Base-by-base conservation (phyloP, 768 basidiomycete genomes). In the Termitomyces sp. region DNA sequence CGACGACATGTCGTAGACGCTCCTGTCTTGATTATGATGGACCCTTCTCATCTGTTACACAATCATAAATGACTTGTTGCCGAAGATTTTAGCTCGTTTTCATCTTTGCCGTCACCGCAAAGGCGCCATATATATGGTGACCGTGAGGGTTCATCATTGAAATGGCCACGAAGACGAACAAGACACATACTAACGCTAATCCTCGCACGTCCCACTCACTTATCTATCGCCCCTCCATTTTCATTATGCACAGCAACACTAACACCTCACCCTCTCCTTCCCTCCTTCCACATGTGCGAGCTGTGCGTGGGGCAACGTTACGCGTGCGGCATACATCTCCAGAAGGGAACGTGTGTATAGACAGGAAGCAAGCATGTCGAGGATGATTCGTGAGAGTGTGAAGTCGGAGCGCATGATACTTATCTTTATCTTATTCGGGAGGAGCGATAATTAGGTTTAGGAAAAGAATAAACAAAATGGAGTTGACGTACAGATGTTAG, bases 241-340 rank as follows among this genome's bases (percentile, higher is more conserved):
- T 20, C 77, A 0, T 89, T 72, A 52, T 76, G 71, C 5, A 83
- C 83, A 4, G 89, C 87, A 5, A 87, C 80, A 46, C 76, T 77
- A 70, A 59, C 86, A 88, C 42, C 79, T 66, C n/a, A 91, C 91
- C 2, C 83, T 79, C 11, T 77, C 75, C 0, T 74, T 69, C 7
- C 82, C 76, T 1, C 84, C 83, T 4, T 83, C 72, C 1, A 88
- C 83, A 69, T 93, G 91, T 5, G 88, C 86, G 34, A 92, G 81
- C 62, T 93, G 89, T 0, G 85, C 91, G 56, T 89, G 82, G 60
- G 87, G 81, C 7, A 92, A 76, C 5, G 87, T 80, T 11, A 91
- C 84, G 5, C 87, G 83, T 0, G 86, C 80, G 1, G 85, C 76
- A 66, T 86, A 91, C 0, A 70, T 54, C 2, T 70, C 62, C 66